A percentile compares a stretch with the other conserved stretches of the same genome.
These are phyloP conservation scores for Suillus placidus DNA, from an alignment of 768 basidiomycete species.

Conservation along the genomic window DNA sequence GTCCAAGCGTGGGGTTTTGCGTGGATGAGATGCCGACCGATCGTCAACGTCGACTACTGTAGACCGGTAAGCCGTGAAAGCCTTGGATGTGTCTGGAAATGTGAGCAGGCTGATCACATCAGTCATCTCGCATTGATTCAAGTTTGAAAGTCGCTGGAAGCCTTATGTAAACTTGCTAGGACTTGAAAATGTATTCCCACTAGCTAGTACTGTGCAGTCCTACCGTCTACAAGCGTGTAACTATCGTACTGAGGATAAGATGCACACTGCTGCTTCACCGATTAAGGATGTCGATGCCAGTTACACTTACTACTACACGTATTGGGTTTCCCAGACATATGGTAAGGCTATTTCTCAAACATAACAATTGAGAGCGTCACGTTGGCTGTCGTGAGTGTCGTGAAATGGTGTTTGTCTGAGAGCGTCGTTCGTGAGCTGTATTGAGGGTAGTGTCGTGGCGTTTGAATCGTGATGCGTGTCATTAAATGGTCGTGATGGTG, in stretches of 20 bases:
- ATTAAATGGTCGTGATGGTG: background rate
- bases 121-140: slow-evolving; percentile 33
- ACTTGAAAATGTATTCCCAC: too few species aligned
- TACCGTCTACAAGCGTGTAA: too few species aligned
- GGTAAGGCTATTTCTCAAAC: background rate
- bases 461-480: background rate
- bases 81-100: slow-evolving; percentile 54
- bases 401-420: background rate
- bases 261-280: too few species aligned
- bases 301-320: too few species aligned
- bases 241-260: too few species aligned
- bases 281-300: too few species aligned
- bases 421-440: background rate
- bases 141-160: background rate
- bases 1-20: slow-evolving; percentile 69
- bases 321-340: too few species aligned
- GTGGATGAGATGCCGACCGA: slow-evolving; percentile 59
- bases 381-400: background rate
- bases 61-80: slow-evolving; percentile 46
- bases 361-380: background rate
- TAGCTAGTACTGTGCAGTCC: too few species aligned
- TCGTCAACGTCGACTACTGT: slow-evolving; percentile 41
- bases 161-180: background rate
- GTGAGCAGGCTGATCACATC: slow-evolving; percentile 43
- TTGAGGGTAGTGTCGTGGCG: background rate